Evolutionary conservation across 2,329 filamentous ascomycete species (phyloP).

Genomic region (Cryphonectria japonica): DNA sequence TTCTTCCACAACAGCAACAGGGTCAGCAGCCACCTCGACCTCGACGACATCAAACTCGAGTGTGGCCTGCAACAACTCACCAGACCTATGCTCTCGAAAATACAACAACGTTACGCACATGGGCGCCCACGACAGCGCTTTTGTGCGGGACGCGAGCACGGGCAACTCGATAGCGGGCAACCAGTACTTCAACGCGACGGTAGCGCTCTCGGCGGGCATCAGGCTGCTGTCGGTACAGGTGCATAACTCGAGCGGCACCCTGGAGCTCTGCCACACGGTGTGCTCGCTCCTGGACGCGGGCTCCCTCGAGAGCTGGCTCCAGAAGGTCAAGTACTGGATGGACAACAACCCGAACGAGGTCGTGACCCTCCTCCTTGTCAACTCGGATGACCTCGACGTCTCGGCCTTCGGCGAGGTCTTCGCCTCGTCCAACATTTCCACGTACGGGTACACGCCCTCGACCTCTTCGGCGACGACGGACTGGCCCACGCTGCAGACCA

Average conservation of each 20-base stretch:
- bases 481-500: constrained; percentile 74
- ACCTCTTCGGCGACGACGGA: constrained; percentile 45
- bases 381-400: constrained; percentile 63
- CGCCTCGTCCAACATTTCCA: constrained; percentile 60
- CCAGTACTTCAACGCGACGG: constrained; percentile 74
- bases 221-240: constrained; percentile 74
- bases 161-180: constrained; percentile 68
- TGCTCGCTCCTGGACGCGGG: constrained; percentile 74
- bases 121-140: constrained; percentile 75
- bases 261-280: constrained; percentile 71
- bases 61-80: constrained; percentile 79
- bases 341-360: constrained; percentile 73
- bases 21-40: constrained; percentile 21
- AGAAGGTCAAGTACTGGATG: constrained; percentile 69
- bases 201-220: constrained; percentile 71
- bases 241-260: constrained; percentile 61
- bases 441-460: constrained; percentile 62
- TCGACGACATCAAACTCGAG: constrained; percentile 40
- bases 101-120: constrained; percentile 81
- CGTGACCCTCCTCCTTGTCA: constrained; percentile 74
- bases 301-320: constrained; percentile 65
- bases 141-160: constrained; percentile 67
- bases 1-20: constrained; percentile 18
- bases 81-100: constrained; percentile 67
- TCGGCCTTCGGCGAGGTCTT: constrained; percentile 60